Base-by-base conservation (phyloP, 1,139 yeast species). In the Suhomyces terraborum region DNA sequence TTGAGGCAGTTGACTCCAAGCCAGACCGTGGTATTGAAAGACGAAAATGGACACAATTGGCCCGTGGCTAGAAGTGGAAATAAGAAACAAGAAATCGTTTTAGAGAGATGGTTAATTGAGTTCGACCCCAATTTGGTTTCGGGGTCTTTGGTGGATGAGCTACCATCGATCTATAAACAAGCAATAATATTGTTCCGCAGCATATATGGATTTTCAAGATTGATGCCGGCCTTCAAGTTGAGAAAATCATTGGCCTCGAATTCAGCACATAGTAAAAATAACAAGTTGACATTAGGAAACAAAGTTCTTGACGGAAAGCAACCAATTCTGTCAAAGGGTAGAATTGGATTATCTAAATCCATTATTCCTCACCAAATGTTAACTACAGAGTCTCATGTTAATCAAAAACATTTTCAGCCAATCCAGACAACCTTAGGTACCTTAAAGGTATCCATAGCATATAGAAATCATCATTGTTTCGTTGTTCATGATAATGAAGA, bases 81-180 rank as follows among this genome's bases (percentile, higher is more conserved):
- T 20, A 80, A 76, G 55, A 84, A 83, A 53, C 70, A 80, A 10
- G 98, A 91, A 61, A 79, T 93, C 13, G 96, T 93, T 2, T 66
- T 93, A 43, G 98, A 93, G 58, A 73, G 98, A 45, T 93, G 98
- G 98, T 69, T 88, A 19, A 68, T 93, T 27, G 96, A 89, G 59
- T 78, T 89, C 48, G 91, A 84, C 52, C 59, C 59, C 36, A 55
- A 46, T 40, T 62, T 53, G 18, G 59, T 59, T 7, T 51, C 62
- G 13, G 68, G 66, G 10, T 53, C 59, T 8, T 47, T 59, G 1
- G 51, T 60, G 3, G 75, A 66, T 38, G 91, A 85, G 45, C 68
- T 85, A 18, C 88, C 94, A 0, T 62, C 73, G 20, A 77, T 86
- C 12, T 87, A 88, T 66, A 87, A 86, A 56, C 86, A 84, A 52